These are phyloP conservation scores for Saccharomycopsis vini DNA, from an alignment of 805 yeast species.

Conservation along the genomic window DNA sequence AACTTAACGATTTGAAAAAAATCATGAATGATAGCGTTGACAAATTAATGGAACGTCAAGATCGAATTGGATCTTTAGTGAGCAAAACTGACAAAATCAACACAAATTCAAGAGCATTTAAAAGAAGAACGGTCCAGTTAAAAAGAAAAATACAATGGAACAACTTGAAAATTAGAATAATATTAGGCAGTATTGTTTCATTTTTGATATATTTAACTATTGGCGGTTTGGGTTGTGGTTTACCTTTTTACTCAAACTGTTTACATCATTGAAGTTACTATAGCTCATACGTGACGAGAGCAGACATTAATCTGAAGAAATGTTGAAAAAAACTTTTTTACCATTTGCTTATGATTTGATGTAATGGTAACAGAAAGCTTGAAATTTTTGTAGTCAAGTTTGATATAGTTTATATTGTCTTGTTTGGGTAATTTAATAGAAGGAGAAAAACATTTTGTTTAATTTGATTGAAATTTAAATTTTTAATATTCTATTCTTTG, in stretches of 20 bases:
- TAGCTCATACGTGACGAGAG: too few relatives aligned
- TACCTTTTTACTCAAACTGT: constrained; percentile 39
- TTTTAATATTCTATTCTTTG: too few relatives aligned
- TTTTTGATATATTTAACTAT: constrained; percentile 36
- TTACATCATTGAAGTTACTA: constrained; percentile 18
- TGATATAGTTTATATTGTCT: too few relatives aligned
- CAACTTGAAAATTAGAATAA: constrained; percentile 31
- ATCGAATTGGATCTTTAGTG: constrained; percentile 53
- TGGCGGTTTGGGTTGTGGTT: constrained; percentile 43
- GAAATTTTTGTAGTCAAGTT: too few relatives aligned
- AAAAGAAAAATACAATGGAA: constrained; percentile 56
- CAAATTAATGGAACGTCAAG: constrained; percentile 59
- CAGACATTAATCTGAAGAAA: too few relatives aligned
- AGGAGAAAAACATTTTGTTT: too few relatives aligned
- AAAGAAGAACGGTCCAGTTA: constrained; percentile 49
- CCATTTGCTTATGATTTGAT: too few relatives aligned
- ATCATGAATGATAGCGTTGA: constrained; percentile 69
- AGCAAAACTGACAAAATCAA: constrained; percentile 65
- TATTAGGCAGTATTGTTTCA: constrained; percentile 21
- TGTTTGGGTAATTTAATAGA: too few relatives aligned
- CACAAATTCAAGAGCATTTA: constrained; percentile 50
- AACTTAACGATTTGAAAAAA: constrained; percentile 55
- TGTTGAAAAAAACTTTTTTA: too few relatives aligned
- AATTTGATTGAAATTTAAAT: too few relatives aligned
- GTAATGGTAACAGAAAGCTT: too few relatives aligned